Base-by-base conservation (phyloP, 2,329 filamentous ascomycete species). In the Alternaria triticina region DNA sequence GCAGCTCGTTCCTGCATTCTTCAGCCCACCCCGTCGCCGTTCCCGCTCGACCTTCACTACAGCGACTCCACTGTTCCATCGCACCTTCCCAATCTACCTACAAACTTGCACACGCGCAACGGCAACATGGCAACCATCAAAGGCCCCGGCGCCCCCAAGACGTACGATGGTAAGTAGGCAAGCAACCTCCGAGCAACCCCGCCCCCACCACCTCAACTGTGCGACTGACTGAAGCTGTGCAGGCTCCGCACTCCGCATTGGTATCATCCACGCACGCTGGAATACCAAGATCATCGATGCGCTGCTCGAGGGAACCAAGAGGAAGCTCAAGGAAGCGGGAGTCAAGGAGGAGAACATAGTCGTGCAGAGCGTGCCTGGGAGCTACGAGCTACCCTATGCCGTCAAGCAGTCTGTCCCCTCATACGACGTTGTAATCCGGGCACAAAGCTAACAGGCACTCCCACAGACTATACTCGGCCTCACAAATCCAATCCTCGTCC, bases 251-350 rank as follows among this genome's bases (percentile, higher is more conserved):
- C 88, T 99, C 68, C 93, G 96, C 77, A 90, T 99, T 78, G 95
- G 92, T 78, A 98, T 99, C 78, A 88, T 99, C 62, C 96, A 98
- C 83, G 95, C 95, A 62, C 90, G 96, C 75, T 99, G 96, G 96
- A 99, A 99, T 84, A 86, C 86, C 69, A 87, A 86, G 70, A 93
- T 99, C 79, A 97, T 98, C 81, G 89, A 92, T 62, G 89, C 93
- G 57, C 89, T 99, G 61, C 86, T 99, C 65, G 85, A 87, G 56
- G 96, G 96, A 69, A 89, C 92, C 49, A 92, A 91, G 82, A 90
- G 90, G 73, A 90, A 90, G 77, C 89, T 99, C 59, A 83, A 90
- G 33, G 87, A 87, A 46, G 89, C 90, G 57, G 96, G 96, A 59
- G 95, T 99, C 60, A 89, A 89, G 79, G 89, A 94, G 76, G 89